Base-by-base conservation (phyloP, 257 asterid species). In the Solanum lignicaule region DNA sequence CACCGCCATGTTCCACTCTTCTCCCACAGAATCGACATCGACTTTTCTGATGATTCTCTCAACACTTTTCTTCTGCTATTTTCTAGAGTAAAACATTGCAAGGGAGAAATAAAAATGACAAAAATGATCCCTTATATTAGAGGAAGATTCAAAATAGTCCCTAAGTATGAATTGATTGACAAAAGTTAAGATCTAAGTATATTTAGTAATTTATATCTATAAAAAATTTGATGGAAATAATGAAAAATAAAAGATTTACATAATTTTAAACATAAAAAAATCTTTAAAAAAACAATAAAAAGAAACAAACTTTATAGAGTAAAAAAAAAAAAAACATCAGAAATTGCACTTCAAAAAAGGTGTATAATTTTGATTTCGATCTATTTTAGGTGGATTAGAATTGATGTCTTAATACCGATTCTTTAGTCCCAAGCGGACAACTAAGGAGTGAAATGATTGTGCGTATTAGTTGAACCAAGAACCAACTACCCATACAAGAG, bases 1-100 rank as follows among this genome's bases (percentile, higher is more conserved):
- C 98, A 95, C 90, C 98, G 92, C 99, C 99, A 96, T 6, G 95
- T 83, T 78, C 58, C 92, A 88, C 98, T 96, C 95, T 92, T 95
- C 91, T 94, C 96, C 93, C 93, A 92, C 35, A 95, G 88, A n/a
- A 92, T 66, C 89, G 96, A 93, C 95, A 92, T 93, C 76, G 8
- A 8, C 0, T 39, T 43, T 46, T 83, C 66, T 62, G 69, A 35
- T 75, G 83, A 38, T 76, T 39, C 83, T n/a, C 58, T 23, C 10
- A 21, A 11, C 31, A 33, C 15, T 1, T 18, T 55, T 55, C 65
- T 55, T 55, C 65, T 55, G 1, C 62, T 9, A 10, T 74, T 33
- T 41, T 55, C 66, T 7, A 20, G 12, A 7, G 25, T 74, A 21
- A 0, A 21, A 35, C 31, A 35, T 33, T 33, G 25, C 39, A 9